Evolutionary conservation across 2,329 filamentous ascomycete genomes (phyloP).

Genomic region (Ophioceras dolichostomum): DNA sequence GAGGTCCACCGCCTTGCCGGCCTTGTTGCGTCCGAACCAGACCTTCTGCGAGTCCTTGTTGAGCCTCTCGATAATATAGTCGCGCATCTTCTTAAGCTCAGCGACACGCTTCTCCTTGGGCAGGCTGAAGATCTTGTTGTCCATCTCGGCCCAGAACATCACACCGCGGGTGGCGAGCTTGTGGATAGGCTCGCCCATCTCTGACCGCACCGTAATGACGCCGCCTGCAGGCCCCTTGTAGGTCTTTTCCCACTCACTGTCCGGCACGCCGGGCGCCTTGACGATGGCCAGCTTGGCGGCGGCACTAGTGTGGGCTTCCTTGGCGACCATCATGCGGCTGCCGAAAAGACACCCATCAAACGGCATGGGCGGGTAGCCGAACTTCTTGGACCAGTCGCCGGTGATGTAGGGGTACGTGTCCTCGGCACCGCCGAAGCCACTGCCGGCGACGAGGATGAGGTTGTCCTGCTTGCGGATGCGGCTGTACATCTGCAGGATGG

Average conservation of each 20-base stretch:
- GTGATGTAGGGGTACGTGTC: conserved; percentile 90
- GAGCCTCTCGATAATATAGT: conserved; percentile 89
- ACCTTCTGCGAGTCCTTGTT: conserved; percentile 96
- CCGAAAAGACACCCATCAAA: conserved; percentile 88
- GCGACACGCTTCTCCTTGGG: conserved; percentile 88
- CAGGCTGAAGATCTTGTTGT: conserved; percentile 92
- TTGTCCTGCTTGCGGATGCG: conserved; percentile 78
- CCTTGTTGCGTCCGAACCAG: conserved; percentile 83
- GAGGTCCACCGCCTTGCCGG: conserved; percentile 70
- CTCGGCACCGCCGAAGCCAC: conserved; percentile 80
- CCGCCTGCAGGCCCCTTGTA: conserved; percentile 87
- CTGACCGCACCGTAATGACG: conserved; percentile 90
- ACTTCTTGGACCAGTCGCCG: conserved; percentile 76
- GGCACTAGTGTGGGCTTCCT: conserved; percentile 80
- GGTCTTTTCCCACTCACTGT: conserved; percentile 80
- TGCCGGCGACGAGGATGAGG: conserved; percentile 79
- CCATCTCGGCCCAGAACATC: conserved; percentile 96
- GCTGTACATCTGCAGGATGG: conserved; percentile 81
- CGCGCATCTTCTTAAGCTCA: conserved; percentile 77
- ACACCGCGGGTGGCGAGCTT: conserved; percentile 96
- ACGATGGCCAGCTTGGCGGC: conserved; percentile 85
- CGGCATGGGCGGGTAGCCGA: conserved; percentile 83
- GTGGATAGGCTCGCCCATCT: conserved; percentile 99
- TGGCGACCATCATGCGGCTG: conserved; percentile 89
- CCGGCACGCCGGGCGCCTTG: conserved; percentile 71